Evolutionary conservation across 331 rosid species (phyloP).

Genomic region (Stylosanthes scabra): DNA sequence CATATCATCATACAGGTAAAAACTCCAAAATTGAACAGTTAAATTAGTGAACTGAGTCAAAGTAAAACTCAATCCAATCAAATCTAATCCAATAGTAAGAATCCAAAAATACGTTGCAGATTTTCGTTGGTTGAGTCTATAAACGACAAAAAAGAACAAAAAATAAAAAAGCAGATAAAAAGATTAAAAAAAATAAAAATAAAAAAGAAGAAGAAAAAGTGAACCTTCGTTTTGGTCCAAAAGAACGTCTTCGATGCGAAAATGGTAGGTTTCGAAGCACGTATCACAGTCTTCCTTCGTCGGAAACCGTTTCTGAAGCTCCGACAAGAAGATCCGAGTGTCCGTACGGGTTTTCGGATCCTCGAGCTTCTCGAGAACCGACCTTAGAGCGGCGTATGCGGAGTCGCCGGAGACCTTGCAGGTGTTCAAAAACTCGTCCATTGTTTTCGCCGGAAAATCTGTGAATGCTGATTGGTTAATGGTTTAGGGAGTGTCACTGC

Average conservation of each 20-base stretch:
- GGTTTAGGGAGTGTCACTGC: too few relatives aligned
- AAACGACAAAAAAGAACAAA: background rate
- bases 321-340: slow-evolving; percentile 87
- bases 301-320: slow-evolving; percentile 74
- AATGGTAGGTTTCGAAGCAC: slow-evolving; percentile 75
- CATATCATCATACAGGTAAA: background rate
- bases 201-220: background rate
- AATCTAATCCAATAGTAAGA: too few relatives aligned
- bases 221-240: slow-evolving; percentile 78
- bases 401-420: slow-evolving; percentile 86
- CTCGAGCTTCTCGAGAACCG: slow-evolving; percentile 76
- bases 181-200: too few relatives aligned
- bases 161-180: too few relatives aligned
- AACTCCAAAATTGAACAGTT: background rate
- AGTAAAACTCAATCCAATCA: background rate
- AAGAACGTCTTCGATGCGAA: slow-evolving; percentile 83
- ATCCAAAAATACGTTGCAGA: background rate
- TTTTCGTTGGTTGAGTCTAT: background rate
- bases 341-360: slow-evolving; percentile 70
- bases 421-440: slow-evolving; percentile 70
- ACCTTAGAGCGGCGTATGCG: slow-evolving; percentile 75
- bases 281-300: slow-evolving; percentile 66
- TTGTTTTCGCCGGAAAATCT: slow-evolving; percentile 24
- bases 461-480: too few relatives aligned
- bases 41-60: background rate